Percentiles rank a stretch among this genome's conserved stretches.
Conservation (phyloP, 78 protist genomes). For the Dictyostelium brefeldianum region DNA sequence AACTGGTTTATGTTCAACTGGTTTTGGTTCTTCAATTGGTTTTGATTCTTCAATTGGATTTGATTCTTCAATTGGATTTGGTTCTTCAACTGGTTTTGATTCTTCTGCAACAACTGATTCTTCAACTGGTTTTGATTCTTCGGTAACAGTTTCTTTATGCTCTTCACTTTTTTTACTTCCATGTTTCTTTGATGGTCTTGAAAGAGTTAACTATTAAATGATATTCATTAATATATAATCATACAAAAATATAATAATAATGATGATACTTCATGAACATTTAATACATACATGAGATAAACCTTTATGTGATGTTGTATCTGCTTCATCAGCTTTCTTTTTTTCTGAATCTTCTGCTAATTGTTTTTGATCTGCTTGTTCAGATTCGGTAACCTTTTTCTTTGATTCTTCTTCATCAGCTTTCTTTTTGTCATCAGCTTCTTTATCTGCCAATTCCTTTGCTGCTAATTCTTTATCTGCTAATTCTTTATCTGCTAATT, state of each 20-base stretch:
- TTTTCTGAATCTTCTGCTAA: neutral
- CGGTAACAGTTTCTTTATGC: neutral
- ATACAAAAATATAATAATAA: neutral
- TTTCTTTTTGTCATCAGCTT: neutral
- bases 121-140: neutral
- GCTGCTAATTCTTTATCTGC: neutral
- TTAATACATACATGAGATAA: neutral
- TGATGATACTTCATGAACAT: neutral
- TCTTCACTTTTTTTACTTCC: neutral
- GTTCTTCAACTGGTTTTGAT: neutral
- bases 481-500: neutral
- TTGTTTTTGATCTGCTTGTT: conserved; percentile 22
- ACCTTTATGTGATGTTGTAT: conserved; percentile 13
- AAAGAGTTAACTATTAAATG: conserved; percentile 32
- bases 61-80: neutral
- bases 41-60: neutral
- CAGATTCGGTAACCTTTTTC: neutral
- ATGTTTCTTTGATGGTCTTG: conserved; percentile 56
- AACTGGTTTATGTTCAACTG: conserved; percentile 4
- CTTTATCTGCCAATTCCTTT: conserved; percentile 5
- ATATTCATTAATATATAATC: neutral
- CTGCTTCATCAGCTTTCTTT: conserved; percentile 34
- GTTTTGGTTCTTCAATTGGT: conserved; percentile 13
- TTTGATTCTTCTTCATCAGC: conserved; percentile 1
- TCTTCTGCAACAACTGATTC: neutral